Evolutionary conservation across 345 rosid genomes (phyloP).

Genomic region (Arabis hirsuta): DNA sequence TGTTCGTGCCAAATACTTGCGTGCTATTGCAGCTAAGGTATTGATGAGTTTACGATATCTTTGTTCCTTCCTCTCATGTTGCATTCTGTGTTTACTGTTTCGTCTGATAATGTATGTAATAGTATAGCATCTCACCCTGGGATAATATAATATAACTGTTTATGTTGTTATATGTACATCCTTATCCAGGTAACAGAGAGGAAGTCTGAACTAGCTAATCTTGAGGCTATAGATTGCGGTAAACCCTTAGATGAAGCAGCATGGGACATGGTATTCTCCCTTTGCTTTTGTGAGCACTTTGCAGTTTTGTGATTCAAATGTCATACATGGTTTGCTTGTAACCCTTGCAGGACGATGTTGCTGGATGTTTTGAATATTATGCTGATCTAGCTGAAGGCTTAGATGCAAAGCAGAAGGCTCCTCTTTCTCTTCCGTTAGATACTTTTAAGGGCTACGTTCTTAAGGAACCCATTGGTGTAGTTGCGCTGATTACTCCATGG

Average conservation of each 20-base stretch:
- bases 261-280: constrained; percentile 79
- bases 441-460: constrained; percentile 76
- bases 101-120: background rate
- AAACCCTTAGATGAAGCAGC: constrained; percentile 93
- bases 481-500: constrained; percentile 97
- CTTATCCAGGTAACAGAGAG: constrained; percentile 72
- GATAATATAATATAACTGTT: background rate
- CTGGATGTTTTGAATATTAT: constrained; percentile 92
- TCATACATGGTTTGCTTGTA: constrained; percentile 35
- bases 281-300: constrained; percentile 5
- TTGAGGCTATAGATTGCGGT: constrained; percentile 89
- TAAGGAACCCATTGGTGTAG: constrained; percentile 95
- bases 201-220: constrained; percentile 75
- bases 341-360: constrained; percentile 88
- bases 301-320: constrained; percentile 7
- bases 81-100: background rate
- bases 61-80: background rate
- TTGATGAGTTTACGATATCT: background rate
- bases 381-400: constrained; percentile 96
- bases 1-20: constrained; percentile 84
- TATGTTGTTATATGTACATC: constrained; percentile 28
- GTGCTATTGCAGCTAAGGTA: constrained; percentile 98
- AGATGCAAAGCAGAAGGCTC: constrained; percentile 88
- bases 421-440: constrained; percentile 83
- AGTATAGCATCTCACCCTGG: background rate